A percentile compares a stretch with the other conserved stretches of the same genome.
Conservation (phyloP, 495 filamentous ascomycete genomes). For the Penicillium egyptiacum region DNA sequence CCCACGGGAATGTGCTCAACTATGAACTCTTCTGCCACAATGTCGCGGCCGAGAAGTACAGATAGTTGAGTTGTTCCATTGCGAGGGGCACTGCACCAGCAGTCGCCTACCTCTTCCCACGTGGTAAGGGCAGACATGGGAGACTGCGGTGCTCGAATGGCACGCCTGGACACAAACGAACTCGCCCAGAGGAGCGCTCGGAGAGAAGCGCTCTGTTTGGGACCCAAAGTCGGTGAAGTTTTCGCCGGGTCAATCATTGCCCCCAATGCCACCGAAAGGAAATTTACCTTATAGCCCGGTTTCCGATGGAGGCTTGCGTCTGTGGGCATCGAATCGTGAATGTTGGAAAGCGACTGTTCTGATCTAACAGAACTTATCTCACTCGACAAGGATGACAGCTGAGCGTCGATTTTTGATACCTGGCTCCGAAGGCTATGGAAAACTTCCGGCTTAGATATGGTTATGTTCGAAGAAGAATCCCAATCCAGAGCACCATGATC, state of each 20-base stretch:
- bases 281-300: constrained; percentile 35
- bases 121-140: constrained; percentile 35
- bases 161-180: not conserved
- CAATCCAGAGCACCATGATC: constrained; percentile 9
- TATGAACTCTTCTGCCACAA: constrained; percentile 48
- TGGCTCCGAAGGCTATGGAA: constrained; percentile 34
- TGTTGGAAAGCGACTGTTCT: constrained; percentile 13
- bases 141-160: constrained; percentile 14
- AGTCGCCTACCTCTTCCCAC: constrained; percentile 50
- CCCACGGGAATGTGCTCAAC: constrained; percentile 47
- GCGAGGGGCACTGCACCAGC: constrained; percentile 46
- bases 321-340: constrained; percentile 22
- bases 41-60: constrained; percentile 33
- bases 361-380: constrained; percentile 34
- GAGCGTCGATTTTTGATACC: constrained; percentile 30
- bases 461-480: constrained; percentile 25
- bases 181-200: constrained; percentile 5
- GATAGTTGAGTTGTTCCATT: constrained; percentile 43
- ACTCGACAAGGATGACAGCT: constrained; percentile 40
- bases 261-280: constrained; percentile 34
- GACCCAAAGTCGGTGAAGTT: constrained; percentile 34
- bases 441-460: constrained; percentile 26
- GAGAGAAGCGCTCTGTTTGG: constrained; percentile 9
- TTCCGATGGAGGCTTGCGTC: constrained; percentile 10
- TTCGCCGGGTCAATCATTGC: constrained; percentile 39